These are phyloP conservation scores for Colletotrichum abscissum DNA, from an alignment of 2,329 filamentous ascomycete species.

Conservation along the genomic window DNA sequence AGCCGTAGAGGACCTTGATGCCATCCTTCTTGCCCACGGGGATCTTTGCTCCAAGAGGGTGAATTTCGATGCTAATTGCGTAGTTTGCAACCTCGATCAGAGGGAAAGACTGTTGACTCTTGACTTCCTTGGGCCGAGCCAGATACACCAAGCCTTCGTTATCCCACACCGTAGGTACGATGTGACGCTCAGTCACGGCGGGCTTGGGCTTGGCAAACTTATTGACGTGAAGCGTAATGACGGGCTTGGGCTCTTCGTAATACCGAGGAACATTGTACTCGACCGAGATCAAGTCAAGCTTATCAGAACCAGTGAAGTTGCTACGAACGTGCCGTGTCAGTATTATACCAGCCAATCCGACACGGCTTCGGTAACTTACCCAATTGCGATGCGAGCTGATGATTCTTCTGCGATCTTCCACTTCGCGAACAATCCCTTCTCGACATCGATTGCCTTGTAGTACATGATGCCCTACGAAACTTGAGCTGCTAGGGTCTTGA, in stretches of 20 bases:
- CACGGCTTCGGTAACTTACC: background rate
- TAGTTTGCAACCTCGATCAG: background rate
- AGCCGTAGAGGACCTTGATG: background rate
- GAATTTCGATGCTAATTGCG: background rate
- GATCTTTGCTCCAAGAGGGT: background rate
- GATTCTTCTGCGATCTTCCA: conserved; percentile 7
- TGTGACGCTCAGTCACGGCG: background rate
- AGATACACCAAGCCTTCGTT: conserved; percentile 1
- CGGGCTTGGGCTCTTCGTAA: conserved; percentile 35
- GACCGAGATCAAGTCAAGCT: conserved; percentile 38
- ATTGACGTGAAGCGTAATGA: conserved; percentile 35
- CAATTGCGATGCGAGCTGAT: background rate
- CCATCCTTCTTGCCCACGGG: background rate
- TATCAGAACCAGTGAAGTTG: conserved; percentile 33
- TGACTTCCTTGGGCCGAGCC: background rate
- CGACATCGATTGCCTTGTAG: background rate
- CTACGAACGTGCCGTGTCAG: conserved; percentile 35
- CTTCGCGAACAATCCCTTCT: background rate
- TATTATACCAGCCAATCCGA: background rate
- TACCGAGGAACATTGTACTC: conserved; percentile 37
- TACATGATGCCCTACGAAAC: background rate
- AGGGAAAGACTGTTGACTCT: background rate
- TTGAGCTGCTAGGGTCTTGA: background rate
- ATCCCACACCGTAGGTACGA: background rate
- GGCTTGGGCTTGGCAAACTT: conserved; percentile 15